Percentiles rank a stretch among this genome's conserved stretches.
Conservation (phyloP, 148 eudicot genomes). For the Limonium bicolor region DNA sequence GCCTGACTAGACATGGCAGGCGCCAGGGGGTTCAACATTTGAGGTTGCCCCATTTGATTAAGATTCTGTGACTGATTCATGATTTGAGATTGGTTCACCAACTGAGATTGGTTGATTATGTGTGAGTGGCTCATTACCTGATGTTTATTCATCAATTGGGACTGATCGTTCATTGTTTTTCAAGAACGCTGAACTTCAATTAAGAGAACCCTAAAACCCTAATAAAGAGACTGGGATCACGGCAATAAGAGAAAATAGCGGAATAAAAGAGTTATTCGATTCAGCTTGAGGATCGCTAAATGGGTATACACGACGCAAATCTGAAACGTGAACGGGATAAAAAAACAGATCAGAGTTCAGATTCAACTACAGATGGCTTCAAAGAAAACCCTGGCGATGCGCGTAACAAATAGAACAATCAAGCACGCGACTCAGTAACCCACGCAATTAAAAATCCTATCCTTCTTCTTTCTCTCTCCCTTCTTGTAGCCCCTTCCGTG, state of each 20-base stretch:
- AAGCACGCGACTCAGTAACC: not conserved
- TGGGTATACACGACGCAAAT: not conserved
- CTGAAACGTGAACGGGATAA: not conserved
- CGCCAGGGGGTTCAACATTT: not conserved
- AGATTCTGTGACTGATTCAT: constrained; percentile 4
- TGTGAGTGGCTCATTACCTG: constrained; percentile 7
- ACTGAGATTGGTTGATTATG: too few relatives aligned
- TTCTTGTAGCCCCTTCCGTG: not conserved
- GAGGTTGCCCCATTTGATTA: not conserved
- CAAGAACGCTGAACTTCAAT: not conserved
- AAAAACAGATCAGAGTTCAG: not conserved
- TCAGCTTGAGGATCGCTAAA: not conserved
- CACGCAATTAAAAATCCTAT: not conserved
- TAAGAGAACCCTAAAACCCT: constrained; percentile 1
- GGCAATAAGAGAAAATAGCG: not conserved
- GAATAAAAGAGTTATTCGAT: too few relatives aligned
- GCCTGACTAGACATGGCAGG: not conserved
- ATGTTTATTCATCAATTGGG: constrained; percentile 9
- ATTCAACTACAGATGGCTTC: not conserved
- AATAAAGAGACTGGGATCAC: not conserved
- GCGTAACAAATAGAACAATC: not conserved
- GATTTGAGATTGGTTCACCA: not conserved
- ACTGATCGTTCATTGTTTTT: constrained; percentile 8
- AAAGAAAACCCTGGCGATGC: not conserved
- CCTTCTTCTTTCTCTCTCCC: not conserved